Conservation (phyloP, 768 basidiomycete species). For the Xerocomus brunneocitrinus region DNA sequence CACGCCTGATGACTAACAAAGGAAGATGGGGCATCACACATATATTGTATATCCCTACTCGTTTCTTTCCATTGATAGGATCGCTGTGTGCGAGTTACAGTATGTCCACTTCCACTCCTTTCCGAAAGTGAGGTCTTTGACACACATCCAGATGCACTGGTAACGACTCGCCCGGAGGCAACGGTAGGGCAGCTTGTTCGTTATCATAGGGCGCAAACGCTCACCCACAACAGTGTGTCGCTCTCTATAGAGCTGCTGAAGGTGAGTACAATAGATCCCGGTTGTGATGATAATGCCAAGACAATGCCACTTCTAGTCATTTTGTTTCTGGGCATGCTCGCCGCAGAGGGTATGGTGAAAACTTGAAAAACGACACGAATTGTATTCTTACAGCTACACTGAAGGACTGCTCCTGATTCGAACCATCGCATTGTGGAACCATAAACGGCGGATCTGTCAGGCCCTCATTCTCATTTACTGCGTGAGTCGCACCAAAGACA, state of each 20-base stretch:
- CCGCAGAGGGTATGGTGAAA: constrained; percentile 3
- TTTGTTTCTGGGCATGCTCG: constrained; percentile 5
- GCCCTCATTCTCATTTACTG: neutral
- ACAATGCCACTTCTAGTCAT: neutral
- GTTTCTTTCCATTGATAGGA: constrained; percentile 8
- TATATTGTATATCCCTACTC: constrained; percentile 6
- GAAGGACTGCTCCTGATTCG: constrained; percentile 13
- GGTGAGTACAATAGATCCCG: neutral
- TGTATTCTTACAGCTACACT: neutral
- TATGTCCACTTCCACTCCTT: neutral
- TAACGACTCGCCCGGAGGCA: neutral
- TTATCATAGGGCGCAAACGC: neutral
- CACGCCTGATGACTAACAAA: constrained; percentile 1
- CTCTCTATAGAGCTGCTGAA: constrained; percentile 7
- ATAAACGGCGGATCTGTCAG: neutral
- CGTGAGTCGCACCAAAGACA: neutral
- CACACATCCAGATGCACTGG: neutral
- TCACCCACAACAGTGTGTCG: constrained; percentile 3
- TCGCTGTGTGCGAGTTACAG: constrained; percentile 5
- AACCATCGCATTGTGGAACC: constrained; percentile 7
- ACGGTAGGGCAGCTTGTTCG: neutral
- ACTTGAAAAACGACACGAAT: neutral
- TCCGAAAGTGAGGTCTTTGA: neutral
- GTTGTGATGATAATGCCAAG: neutral
- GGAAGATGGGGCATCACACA: constrained; percentile 7